phyloP scores from a whole-genome alignment of 73 alveolate species.

The Paramecium sexaurelia region DNA sequence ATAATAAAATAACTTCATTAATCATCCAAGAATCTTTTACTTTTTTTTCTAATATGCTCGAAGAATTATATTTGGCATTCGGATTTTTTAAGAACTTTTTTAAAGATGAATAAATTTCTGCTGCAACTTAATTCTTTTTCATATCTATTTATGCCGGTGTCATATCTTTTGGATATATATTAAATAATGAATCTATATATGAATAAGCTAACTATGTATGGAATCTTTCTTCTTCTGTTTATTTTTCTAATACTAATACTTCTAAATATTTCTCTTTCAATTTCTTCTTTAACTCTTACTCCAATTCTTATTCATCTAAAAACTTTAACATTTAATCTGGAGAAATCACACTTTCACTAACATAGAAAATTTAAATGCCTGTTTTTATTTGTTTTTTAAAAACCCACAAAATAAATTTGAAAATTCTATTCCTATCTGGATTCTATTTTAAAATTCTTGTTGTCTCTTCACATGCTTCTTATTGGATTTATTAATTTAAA shows the following conservation, averaged over 20 bases:
- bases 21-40: slow-evolving; percentile 51
- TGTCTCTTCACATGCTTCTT: slow-evolving; percentile 60
- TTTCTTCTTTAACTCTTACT: not conserved
- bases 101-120: not conserved
- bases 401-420: slow-evolving; percentile 44
- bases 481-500: not conserved
- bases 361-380: not conserved
- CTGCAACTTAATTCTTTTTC: slow-evolving; percentile 1
- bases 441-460: slow-evolving; percentile 3
- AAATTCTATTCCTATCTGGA: slow-evolving; percentile 52
- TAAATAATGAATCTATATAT: slow-evolving; percentile 8
- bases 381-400: not conserved
- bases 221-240: slow-evolving; percentile 53
- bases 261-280: slow-evolving; percentile 41
- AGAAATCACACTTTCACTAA: not conserved
- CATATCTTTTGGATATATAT: not conserved
- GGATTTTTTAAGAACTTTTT: not conserved
- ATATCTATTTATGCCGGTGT: not conserved
- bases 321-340: slow-evolving; percentile 47
- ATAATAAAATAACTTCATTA: not conserved
- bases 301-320: slow-evolving; percentile 10
- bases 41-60: slow-evolving; percentile 29
- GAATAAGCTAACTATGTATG: slow-evolving; percentile 57
- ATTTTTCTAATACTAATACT: slow-evolving; percentile 44
- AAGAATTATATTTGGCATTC: slow-evolving; percentile 54